Conservation (phyloP, 805 yeast species). For the Starmerella apis region DNA sequence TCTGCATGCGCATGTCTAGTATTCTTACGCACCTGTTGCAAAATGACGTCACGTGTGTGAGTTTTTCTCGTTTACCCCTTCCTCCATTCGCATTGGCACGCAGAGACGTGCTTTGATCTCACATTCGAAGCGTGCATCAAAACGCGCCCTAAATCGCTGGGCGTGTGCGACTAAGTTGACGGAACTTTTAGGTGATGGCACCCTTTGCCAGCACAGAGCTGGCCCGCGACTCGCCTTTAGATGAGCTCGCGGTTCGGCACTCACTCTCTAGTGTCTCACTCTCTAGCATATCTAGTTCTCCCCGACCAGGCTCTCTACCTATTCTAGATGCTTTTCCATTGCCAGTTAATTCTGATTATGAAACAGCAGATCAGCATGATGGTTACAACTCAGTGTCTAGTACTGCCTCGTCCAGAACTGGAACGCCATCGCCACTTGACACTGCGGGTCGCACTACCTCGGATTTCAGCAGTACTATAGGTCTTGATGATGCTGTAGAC, state of each 20-base stretch:
- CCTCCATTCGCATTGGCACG: neutral
- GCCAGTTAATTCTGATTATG: conserved; percentile 1
- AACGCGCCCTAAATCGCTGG: neutral
- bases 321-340: conserved; percentile 22
- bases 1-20: neutral
- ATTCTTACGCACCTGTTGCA: neutral
- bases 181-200: neutral
- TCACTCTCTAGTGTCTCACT: conserved; percentile 9
- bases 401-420: neutral
- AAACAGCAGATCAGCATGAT: neutral
- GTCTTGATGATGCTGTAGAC: too few relatives aligned
- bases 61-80: neutral
- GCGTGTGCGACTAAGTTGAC: neutral
- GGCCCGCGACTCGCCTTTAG: conserved; percentile 14
- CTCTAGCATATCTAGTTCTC: neutral
- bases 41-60: conserved; percentile 1
- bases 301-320: neutral
- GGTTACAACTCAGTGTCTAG: neutral
- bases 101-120: neutral
- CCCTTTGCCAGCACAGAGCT: conserved; percentile 8
- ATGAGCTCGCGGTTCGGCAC: conserved; percentile 7
- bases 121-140: neutral
- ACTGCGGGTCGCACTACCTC: neutral
- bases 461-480: too few relatives aligned
- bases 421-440: neutral